Conservation (phyloP, 352 stramenopile genomes). For the Phytophthora quininea region DNA sequence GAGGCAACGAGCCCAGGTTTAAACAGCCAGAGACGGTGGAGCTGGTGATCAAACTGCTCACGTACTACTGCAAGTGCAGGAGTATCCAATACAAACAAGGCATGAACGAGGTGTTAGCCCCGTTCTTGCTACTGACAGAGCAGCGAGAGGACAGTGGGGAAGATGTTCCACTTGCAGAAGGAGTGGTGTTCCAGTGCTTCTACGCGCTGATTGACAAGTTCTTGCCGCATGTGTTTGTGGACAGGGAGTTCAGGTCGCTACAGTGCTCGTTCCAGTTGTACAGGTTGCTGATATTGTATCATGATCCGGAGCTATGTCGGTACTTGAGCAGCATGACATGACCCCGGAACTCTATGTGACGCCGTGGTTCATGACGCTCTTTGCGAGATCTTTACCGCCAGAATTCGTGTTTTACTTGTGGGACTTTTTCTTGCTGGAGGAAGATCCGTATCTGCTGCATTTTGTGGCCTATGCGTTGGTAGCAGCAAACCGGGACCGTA, state of each 20-base stretch:
- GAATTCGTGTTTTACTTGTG: slow-evolving; percentile 86
- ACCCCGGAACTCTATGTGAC: slow-evolving; percentile 93
- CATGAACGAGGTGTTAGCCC: slow-evolving; percentile 94
- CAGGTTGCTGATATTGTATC: slow-evolving; percentile 91
- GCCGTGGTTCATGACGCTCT: slow-evolving; percentile 95
- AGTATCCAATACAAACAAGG: slow-evolving; percentile 93
- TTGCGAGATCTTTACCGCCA: slow-evolving; percentile 80
- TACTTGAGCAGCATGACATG: slow-evolving; percentile 91
- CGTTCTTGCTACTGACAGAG: slow-evolving; percentile 85
- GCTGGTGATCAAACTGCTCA: slow-evolving; percentile 85
- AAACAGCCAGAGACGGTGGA: slow-evolving; percentile 74
- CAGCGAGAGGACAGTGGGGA: slow-evolving; percentile 25
- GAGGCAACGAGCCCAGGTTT: slow-evolving; percentile 82
- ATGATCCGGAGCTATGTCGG: slow-evolving; percentile 89
- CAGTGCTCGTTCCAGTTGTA: slow-evolving; percentile 94
- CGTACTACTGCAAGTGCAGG: slow-evolving; percentile 93
- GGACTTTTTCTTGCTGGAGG: slow-evolving; percentile 92
- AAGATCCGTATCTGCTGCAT: slow-evolving; percentile 89
- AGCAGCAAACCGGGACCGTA: slow-evolving; percentile 51
- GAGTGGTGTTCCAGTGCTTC: slow-evolving; percentile 87
- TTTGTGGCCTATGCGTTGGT: slow-evolving; percentile 91
- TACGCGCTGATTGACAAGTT: slow-evolving; percentile 91
- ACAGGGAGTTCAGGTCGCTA: slow-evolving; percentile 90
- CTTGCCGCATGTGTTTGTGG: slow-evolving; percentile 87
- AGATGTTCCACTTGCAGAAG: slow-evolving; percentile 51